A percentile compares a stretch with the other conserved stretches of the same genome.
These are phyloP conservation scores for Trichoderma brevicompactum DNA, from an alignment of 2,329 filamentous ascomycete species.

Conservation along the genomic window DNA sequence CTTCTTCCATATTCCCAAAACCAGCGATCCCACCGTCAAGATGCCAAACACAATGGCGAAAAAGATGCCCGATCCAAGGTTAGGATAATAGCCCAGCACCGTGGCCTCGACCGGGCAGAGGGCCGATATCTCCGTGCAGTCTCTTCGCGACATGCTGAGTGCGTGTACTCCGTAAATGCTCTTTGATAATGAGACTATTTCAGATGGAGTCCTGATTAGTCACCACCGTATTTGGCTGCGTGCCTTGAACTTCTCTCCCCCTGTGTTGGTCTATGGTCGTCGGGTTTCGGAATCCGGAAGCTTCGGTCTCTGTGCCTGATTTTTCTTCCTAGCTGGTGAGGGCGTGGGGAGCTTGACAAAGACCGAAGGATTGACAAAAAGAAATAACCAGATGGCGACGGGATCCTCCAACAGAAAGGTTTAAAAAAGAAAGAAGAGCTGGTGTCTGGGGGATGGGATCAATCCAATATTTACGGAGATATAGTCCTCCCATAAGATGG, in stretches of 20 bases:
- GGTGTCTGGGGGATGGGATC: neutral
- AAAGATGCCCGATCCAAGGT: slow-evolving; percentile 59
- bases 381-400: neutral
- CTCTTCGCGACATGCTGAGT: slow-evolving; percentile 11
- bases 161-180: neutral
- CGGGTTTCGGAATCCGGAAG: slow-evolving; percentile 23
- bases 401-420: neutral
- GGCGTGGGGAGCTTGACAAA: neutral
- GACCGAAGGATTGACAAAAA: neutral
- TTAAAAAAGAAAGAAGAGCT: neutral
- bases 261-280: neutral
- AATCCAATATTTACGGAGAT: slow-evolving; percentile 11
- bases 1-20: slow-evolving; percentile 52
- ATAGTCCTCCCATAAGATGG: slow-evolving; percentile 1
- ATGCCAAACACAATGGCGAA: slow-evolving; percentile 56
- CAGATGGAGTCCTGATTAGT: slow-evolving; percentile 4
- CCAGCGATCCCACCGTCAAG: slow-evolving; percentile 47
- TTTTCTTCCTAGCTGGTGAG: neutral
- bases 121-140: slow-evolving; percentile 44
- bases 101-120: slow-evolving; percentile 57
- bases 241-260: neutral
- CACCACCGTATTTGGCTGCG: neutral
- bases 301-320: neutral
- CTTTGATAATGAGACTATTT: neutral
- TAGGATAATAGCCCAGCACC: slow-evolving; percentile 61